Percentiles rank a stretch among this genome's conserved stretches.
Conservation (phyloP, 306 rosid species). For the Trifolium subterraneum region DNA sequence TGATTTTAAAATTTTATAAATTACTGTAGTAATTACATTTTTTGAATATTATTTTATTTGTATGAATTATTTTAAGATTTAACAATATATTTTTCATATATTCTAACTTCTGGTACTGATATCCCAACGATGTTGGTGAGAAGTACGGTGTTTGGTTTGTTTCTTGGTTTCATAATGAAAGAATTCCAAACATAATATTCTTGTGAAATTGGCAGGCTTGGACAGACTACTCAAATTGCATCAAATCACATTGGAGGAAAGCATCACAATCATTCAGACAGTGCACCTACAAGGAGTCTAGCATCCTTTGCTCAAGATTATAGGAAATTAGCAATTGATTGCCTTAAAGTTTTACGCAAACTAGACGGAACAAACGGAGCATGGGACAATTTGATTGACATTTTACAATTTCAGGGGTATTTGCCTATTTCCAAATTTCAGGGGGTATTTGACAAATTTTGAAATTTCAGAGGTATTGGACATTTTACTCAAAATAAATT, state of each 20-base stretch:
- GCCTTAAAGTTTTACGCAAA: constrained; percentile 97
- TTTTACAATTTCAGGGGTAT: too few relatives aligned
- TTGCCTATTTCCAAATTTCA: too few relatives aligned
- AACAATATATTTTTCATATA: background rate
- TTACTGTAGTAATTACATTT: too few relatives aligned
- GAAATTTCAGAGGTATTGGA: too few relatives aligned
- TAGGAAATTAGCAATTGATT: constrained; percentile 90
- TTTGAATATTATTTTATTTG: too few relatives aligned
- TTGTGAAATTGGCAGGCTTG: constrained; percentile 69
- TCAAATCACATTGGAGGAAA: constrained; percentile 67
- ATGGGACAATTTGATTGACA: too few relatives aligned
- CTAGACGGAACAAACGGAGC: too few relatives aligned
- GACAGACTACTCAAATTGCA: constrained; percentile 61
- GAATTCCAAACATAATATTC: constrained; percentile 21
- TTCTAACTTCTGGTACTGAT: background rate
- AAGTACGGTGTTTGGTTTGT: constrained; percentile 10
- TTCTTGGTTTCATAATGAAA: constrained; percentile 31
- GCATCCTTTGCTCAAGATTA: constrained; percentile 92
- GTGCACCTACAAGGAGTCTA: constrained; percentile 70
- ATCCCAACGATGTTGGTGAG: background rate
- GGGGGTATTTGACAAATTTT: too few relatives aligned
- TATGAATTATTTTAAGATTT: background rate
- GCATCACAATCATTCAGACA: constrained; percentile 52
- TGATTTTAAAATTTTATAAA: too few relatives aligned
- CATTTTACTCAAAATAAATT: too few relatives aligned